Conservation (phyloP, 2,329 filamentous ascomycete species). For the Salinomyces thailandicus region DNA sequence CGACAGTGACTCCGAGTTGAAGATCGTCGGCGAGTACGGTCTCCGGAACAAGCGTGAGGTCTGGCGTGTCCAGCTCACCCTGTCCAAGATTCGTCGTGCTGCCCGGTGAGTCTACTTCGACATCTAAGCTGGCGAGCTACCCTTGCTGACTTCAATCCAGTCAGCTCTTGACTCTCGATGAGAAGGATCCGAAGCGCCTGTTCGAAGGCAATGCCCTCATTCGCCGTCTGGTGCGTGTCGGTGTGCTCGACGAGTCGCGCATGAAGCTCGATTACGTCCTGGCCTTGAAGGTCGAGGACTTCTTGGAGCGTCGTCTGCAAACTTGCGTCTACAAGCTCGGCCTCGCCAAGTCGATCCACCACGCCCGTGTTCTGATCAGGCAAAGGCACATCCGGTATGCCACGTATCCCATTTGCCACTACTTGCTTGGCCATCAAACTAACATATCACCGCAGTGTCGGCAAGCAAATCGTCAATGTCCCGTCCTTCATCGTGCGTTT, state of each 20-base stretch:
- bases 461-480: slow-evolving; percentile 99
- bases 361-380: slow-evolving; percentile 98
- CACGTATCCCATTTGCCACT: neutral
- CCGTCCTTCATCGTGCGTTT: slow-evolving; percentile 99
- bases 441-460: slow-evolving; percentile 51
- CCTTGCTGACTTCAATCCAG: slow-evolving; percentile 39
- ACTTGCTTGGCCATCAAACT: slow-evolving; percentile 7
- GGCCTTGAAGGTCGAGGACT: slow-evolving; percentile 98
- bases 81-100: slow-evolving; percentile 99
- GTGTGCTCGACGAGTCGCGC: slow-evolving; percentile 99
- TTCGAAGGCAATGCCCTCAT: slow-evolving; percentile 99
- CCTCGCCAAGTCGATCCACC: slow-evolving; percentile 99
- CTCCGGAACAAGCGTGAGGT: slow-evolving; percentile 99
- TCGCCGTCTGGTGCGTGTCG: slow-evolving; percentile 98
- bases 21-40: slow-evolving; percentile 99
- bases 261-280: slow-evolving; percentile 99
- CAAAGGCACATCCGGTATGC: slow-evolving; percentile 88
- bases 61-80: slow-evolving; percentile 97
- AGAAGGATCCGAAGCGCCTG: slow-evolving; percentile 99
- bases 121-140: neutral
- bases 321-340: slow-evolving; percentile 99
- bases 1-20: slow-evolving; percentile 93
- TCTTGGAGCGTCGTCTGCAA: slow-evolving; percentile 99
- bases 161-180: slow-evolving; percentile 98
- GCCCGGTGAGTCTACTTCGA: slow-evolving; percentile 61